These are phyloP conservation scores for Pyrenopolyporus hunteri DNA, from an alignment of 495 filamentous ascomycete species.

Conservation along the genomic window DNA sequence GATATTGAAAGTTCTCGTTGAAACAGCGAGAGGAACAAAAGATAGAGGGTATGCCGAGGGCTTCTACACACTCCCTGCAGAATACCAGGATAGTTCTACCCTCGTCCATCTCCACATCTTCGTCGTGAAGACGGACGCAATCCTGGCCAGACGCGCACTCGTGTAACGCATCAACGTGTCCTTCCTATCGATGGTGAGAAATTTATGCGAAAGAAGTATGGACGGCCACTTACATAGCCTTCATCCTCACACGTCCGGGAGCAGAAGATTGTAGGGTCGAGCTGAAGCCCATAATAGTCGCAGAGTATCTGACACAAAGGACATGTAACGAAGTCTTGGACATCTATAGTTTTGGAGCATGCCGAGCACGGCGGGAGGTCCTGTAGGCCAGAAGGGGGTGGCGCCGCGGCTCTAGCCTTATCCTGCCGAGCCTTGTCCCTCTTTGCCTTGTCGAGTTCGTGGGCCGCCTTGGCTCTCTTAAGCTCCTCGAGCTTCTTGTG, in stretches of 20 bases:
- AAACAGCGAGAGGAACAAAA: constrained; percentile 53
- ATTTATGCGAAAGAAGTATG: background rate
- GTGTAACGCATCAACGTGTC: constrained; percentile 30
- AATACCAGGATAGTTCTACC: constrained; percentile 34
- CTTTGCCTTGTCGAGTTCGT: constrained; percentile 48
- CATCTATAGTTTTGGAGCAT: constrained; percentile 41
- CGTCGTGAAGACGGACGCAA: constrained; percentile 32
- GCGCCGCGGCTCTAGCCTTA: constrained; percentile 36
- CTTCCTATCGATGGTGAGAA: constrained; percentile 27
- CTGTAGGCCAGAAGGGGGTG: constrained; percentile 38
- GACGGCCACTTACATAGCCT: constrained; percentile 48
- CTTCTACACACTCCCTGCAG: constrained; percentile 51
- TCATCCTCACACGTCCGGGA: constrained; percentile 48
- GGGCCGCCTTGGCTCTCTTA: constrained; percentile 49
- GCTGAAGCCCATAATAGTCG: constrained; percentile 33
- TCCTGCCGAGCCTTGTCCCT: constrained; percentile 45
- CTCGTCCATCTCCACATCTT: constrained; percentile 34
- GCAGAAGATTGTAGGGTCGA: constrained; percentile 50
- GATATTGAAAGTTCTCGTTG: constrained; percentile 46
- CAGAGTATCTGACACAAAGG: constrained; percentile 48
- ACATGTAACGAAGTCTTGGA: constrained; percentile 45
- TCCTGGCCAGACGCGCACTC: constrained; percentile 36
- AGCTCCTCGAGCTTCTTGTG: constrained; percentile 50
- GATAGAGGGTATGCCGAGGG: constrained; percentile 39
- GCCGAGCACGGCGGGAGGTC: constrained; percentile 47